Evolutionary conservation across 2,329 filamentous ascomycete genomes (phyloP), one percentile per base, ranked within the genome.

Genomic region (Hypoxylon sp.): DNA sequence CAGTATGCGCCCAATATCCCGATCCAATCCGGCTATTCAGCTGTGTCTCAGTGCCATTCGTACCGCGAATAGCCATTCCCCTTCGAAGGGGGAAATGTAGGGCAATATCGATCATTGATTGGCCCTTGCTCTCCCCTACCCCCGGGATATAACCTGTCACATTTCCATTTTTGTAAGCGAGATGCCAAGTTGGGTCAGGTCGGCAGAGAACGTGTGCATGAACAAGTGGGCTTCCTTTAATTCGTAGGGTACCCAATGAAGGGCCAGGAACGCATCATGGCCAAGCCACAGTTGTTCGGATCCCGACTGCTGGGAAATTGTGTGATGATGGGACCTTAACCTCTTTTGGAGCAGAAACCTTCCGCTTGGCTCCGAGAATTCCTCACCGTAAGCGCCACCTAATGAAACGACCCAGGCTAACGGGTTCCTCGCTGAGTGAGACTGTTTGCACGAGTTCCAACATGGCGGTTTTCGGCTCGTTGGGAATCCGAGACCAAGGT

Each of bases 81-180:
- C 52, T 29, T 53, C 19, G n/a, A 44, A 62, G n/a, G 46, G 31
- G 44, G 62, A 50, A 50, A 56, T 4, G 55, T 10, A 56, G 39
- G 19, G 44, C 56, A 55, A 56, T 37, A 31, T 57, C 29, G 21
- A 11, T 15, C 46, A 32, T 51, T 71, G 66, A 68, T 70, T 70
- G 68, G 65, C 37, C 39, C 27, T 27, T 27, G 15, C 19, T 47
- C 32, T 54, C 21, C 44, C 32, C 32, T 32, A 52, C 47, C 53
- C 7, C 44, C 55, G 47, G 51, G 44, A 48, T 60, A 54, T 67
- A 51, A 69, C 56, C 31, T 65, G 46, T 71, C 69, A 69, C 46
- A 69, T 69, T 71, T 69, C 67, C 69, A 67, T 69, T 71, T 69
- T 65, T 60, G 56, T 65, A 67, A 69, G 57, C 64, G 57, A 67